These are phyloP conservation scores for Brasenia schreberi DNA, from an alignment of 164 flowering plant genomes.

Conservation along the genomic window DNA sequence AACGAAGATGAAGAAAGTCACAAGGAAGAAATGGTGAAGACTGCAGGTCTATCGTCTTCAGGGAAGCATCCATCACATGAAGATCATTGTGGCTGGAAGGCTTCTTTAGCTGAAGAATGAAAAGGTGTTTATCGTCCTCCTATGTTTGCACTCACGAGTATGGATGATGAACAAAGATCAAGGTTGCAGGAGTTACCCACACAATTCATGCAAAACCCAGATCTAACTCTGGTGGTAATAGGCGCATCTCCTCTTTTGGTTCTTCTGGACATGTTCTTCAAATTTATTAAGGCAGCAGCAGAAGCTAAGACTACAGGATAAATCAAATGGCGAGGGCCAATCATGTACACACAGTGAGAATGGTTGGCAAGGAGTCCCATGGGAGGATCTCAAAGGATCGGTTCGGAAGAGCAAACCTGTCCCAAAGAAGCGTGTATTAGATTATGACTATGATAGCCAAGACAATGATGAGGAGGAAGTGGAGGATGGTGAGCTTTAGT, in stretches of 20 bases:
- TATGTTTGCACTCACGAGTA: no score
- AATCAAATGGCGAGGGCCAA: conserved; percentile 26
- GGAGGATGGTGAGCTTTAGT: conserved; percentile 93
- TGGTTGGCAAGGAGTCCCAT: conserved; percentile 58
- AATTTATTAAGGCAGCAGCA: conserved; percentile 23
- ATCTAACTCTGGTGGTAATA: conserved; percentile 1
- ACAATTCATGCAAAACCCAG: conserved; percentile 54
- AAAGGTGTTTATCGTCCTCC: no score
- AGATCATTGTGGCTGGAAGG: no score
- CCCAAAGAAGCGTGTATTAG: conserved; percentile 59
- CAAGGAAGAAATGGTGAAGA: no score
- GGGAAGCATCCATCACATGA: no score
- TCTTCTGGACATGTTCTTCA: conserved; percentile 23
- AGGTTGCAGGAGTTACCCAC: conserved; percentile 68
- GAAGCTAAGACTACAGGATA: conserved; percentile 21
- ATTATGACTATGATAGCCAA: conserved; percentile 32
- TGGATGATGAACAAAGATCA: conserved; percentile 30
- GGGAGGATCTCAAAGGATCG: conserved; percentile 68
- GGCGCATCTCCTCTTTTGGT: conserved; percentile 11
- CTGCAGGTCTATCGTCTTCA: no score
- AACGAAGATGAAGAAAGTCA: no score
- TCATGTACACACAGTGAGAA: conserved; percentile 25
- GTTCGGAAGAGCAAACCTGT: conserved; percentile 80
- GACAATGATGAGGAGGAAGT: conserved; percentile 40
- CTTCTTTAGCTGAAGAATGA: no score